Conservation (phyloP, 306 rosid genomes). For the Dalbergia oliveri region DNA sequence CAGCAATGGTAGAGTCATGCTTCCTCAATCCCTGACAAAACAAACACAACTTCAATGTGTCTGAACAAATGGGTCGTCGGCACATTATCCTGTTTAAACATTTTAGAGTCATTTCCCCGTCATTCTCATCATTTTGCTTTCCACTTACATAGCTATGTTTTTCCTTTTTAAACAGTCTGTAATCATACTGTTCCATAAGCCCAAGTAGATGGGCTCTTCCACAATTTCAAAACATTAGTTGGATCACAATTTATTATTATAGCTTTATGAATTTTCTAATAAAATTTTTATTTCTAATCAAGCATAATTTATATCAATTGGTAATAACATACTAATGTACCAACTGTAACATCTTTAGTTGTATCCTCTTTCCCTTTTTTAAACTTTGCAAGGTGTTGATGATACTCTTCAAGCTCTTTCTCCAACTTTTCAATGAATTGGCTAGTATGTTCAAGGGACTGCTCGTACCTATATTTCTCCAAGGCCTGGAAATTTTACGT, state of each 20-base stretch:
- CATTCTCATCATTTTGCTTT: background rate
- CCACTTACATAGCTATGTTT: background rate
- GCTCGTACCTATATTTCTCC: constrained; percentile 74
- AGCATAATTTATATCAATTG: constrained; percentile 9
- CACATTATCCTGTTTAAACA: background rate
- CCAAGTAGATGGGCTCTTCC: background rate
- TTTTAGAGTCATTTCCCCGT: background rate
- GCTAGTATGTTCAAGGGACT: constrained; percentile 89
- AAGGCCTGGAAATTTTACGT: constrained; percentile 67
- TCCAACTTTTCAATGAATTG: constrained; percentile 88
- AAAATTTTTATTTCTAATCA: background rate
- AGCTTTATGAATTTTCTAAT: background rate
- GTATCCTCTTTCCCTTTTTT: constrained; percentile 56
- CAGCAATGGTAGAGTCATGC: constrained; percentile 25
- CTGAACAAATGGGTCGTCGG: background rate
- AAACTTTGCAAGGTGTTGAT: constrained; percentile 62
- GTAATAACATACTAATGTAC: constrained; percentile 12
- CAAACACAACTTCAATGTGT: constrained; percentile 15
- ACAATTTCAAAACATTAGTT: constrained; percentile 5
- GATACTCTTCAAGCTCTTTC: constrained; percentile 82
- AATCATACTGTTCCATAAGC: background rate
- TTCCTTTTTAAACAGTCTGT: background rate
- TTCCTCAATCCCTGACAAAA: constrained; percentile 41
- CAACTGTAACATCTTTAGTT: constrained; percentile 41
- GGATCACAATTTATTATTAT: constrained; percentile 3